phyloP scores from a whole-genome alignment of 305 asterid genomes.

The Rubia tinctorum region DNA sequence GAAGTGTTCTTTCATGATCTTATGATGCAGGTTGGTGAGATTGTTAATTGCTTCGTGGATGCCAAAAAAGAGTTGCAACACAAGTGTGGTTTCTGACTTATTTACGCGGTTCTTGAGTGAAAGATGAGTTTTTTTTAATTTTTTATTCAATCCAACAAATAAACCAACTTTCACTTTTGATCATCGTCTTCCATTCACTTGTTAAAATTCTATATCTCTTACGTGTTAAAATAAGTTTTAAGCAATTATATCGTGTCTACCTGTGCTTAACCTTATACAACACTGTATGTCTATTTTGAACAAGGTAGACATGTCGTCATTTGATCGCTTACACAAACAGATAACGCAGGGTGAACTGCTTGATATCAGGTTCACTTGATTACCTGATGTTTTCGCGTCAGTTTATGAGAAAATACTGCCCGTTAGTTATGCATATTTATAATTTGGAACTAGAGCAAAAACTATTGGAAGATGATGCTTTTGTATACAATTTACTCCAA shows the following conservation, averaged over 20 bases:
- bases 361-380: not conserved
- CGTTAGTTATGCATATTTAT: constrained; percentile 40
- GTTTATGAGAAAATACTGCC: constrained; percentile 8
- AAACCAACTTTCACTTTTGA: too few relatives aligned
- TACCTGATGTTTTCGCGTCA: constrained; percentile 14
- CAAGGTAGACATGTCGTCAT: constrained; percentile 78
- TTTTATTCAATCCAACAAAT: not conserved
- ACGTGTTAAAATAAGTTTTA: too few relatives aligned
- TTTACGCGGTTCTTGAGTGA: not conserved
- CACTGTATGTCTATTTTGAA: constrained; percentile 17
- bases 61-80: constrained; percentile 65
- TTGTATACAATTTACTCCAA: constrained; percentile 80
- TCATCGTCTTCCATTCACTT: too few relatives aligned
- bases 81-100: constrained; percentile 47
- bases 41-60: constrained; percentile 73
- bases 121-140: not conserved
- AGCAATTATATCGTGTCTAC: too few relatives aligned
- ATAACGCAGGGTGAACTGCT: constrained; percentile 24
- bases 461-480: constrained; percentile 79
- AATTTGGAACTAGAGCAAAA: constrained; percentile 76
- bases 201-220: too few relatives aligned
- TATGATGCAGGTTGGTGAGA: constrained; percentile 67
- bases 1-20: constrained; percentile 6
- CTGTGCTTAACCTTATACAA: not conserved
- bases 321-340: constrained; percentile 77